Percentiles rank a stretch among this genome's conserved stretches.
These are phyloP conservation scores for Dryas octopetala DNA, from an alignment of 306 rosid genomes.

Conservation along the genomic window DNA sequence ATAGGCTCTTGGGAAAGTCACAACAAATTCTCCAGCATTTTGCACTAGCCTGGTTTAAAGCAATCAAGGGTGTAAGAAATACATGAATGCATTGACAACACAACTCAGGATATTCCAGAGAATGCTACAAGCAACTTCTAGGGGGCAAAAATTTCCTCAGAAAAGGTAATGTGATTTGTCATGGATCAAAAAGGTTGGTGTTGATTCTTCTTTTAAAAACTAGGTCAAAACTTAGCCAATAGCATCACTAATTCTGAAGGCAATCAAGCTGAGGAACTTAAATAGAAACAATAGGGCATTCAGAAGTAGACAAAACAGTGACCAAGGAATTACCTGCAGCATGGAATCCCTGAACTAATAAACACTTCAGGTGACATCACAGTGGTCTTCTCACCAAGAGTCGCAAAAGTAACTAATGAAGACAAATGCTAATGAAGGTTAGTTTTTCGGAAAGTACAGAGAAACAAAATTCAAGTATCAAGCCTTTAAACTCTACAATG, in stretches of 20 bases:
- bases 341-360: conserved; percentile 82
- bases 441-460: conserved; percentile 15
- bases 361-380: conserved; percentile 98
- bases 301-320: conserved; percentile 24
- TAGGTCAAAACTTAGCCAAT: conserved; percentile 22
- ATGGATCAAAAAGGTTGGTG: neutral
- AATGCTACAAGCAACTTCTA: conserved; percentile 6
- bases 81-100: conserved; percentile 17
- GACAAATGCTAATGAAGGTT: conserved; percentile 20
- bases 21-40: conserved; percentile 98
- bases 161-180: neutral
- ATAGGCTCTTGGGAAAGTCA: conserved; percentile 98
- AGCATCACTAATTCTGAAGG: conserved; percentile 22
- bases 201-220: conserved; percentile 14
- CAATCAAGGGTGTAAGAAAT: conserved; percentile 37
- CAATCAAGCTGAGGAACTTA: neutral
- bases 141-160: neutral
- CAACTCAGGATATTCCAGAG: conserved; percentile 6
- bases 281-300: conserved; percentile 12
- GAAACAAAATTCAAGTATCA: conserved; percentile 23
- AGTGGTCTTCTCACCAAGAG: conserved; percentile 96
- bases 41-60: conserved; percentile 80
- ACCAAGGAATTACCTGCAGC: conserved; percentile 77
- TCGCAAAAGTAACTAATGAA: conserved; percentile 74
- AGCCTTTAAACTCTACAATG: neutral